These are phyloP conservation scores for Coprinellus micaceus DNA, from an alignment of 768 basidiomycete species.

Conservation along the genomic window DNA sequence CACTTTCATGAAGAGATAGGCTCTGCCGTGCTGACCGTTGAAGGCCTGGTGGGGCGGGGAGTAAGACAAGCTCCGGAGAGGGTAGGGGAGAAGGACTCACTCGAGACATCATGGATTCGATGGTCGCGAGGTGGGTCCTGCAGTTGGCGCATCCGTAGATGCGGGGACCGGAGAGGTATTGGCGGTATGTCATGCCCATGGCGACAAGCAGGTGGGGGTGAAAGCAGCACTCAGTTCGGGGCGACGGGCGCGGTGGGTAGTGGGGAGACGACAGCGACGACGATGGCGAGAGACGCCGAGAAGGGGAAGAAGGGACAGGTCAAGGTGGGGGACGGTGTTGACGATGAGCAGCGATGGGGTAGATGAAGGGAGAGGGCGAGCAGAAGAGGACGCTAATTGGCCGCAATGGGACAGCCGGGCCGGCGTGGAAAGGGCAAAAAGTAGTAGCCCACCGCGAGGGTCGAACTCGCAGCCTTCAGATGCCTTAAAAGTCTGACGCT, in stretches of 20 bases:
- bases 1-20: slow-evolving; percentile 93
- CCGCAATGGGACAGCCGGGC: no score
- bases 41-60: slow-evolving; percentile 62
- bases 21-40: slow-evolving; percentile 94
- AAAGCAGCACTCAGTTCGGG: no score
- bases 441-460: slow-evolving; percentile 72
- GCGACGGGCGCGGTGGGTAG: no score
- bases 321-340: no score
- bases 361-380: no score
- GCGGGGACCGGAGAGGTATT: slow-evolving; percentile 77
- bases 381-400: no score
- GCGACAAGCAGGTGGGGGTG: background rate
- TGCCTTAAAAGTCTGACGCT: slow-evolving; percentile 36
- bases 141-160: slow-evolving; percentile 87
- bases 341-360: no score
- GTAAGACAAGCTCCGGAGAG: slow-evolving; percentile 15
- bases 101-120: slow-evolving; percentile 86
- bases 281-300: no score
- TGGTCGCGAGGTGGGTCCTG: slow-evolving; percentile 87
- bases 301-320: no score
- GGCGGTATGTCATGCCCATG: slow-evolving; percentile 91
- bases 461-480: slow-evolving; percentile 70
- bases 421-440: no score
- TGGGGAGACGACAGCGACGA: no score
- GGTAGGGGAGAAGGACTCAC: slow-evolving; percentile 39